phyloP scores from a whole-genome alignment of 176 grass and related monocot species.

The Bolboschoenus planiculmis region DNA sequence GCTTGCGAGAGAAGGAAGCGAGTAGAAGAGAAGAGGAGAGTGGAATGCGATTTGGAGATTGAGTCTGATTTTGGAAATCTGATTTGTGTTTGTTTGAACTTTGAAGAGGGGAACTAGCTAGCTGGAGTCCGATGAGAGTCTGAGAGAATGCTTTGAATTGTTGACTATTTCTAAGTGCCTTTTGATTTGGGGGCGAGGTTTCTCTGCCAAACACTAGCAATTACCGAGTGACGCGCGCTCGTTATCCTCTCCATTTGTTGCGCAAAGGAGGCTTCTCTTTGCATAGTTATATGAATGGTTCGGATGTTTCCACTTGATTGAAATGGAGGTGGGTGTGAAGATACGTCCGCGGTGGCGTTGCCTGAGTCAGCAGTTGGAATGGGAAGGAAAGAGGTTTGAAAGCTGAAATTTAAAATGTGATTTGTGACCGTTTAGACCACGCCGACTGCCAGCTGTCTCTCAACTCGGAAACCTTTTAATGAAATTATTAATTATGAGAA shows the following conservation, averaged over 20 bases:
- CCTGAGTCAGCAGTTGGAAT: constrained; percentile 14
- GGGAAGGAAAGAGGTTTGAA: constrained; percentile 14
- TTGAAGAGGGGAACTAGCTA: not conserved
- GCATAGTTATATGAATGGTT: not conserved
- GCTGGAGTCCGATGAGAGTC: not conserved
- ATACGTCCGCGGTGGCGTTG: not conserved
- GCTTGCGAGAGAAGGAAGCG: not conserved
- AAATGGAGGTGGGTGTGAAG: not conserved
- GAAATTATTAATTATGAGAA: not conserved
- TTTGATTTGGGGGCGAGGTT: constrained; percentile 4
- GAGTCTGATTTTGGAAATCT: not conserved
- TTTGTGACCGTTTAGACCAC: constrained; percentile 16
- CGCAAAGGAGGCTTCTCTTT: not conserved
- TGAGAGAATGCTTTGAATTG: constrained; percentile 10
- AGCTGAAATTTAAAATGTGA: constrained; percentile 11
- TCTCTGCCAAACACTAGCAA: constrained; percentile 1
- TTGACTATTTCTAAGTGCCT: constrained; percentile 16
- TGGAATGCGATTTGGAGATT: not conserved
- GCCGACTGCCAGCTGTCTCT: constrained; percentile 18
- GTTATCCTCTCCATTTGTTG: not conserved
- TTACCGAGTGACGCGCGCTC: not conserved
- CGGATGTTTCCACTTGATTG: not conserved
- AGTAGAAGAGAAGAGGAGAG: not conserved
- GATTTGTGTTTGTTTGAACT: not conserved
- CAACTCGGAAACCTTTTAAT: not conserved